These are phyloP conservation scores for Boletus albobrunnescens DNA, from an alignment of 1,284 basidiomycete species.

Conservation along the genomic window DNA sequence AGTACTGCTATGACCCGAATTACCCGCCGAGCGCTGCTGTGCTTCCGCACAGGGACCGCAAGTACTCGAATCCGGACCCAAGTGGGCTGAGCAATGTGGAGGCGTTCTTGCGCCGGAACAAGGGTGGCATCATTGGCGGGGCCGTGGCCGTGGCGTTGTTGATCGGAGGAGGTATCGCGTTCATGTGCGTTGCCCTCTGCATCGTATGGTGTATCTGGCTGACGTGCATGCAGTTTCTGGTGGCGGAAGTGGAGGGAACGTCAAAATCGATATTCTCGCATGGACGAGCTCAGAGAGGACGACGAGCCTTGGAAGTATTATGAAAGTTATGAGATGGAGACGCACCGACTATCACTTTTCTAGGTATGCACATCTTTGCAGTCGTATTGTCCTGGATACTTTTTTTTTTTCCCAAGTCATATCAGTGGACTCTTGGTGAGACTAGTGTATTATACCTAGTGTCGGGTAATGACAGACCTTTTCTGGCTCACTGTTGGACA, in stretches of 20 bases:
- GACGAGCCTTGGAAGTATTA: conserved; percentile 33
- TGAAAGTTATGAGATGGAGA: conserved; percentile 18
- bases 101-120: conserved; percentile 23
- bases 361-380: neutral
- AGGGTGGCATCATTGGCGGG: conserved; percentile 23
- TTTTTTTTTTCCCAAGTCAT: neutral
- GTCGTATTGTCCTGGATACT: neutral
- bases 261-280: conserved; percentile 20
- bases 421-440: neutral
- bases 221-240: conserved; percentile 25
- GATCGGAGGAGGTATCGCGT: conserved; percentile 19
- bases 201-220: neutral
- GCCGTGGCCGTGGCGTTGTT: conserved; percentile 13
- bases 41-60: conserved; percentile 17
- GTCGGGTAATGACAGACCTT: neutral
- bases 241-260: conserved; percentile 28
- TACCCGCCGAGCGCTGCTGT: conserved; percentile 24
- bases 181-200: conserved; percentile 23
- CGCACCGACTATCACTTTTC: conserved; percentile 9
- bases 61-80: conserved; percentile 27
- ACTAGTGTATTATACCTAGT: neutral
- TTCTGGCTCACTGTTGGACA: neutral
- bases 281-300: conserved; percentile 29
- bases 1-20: conserved; percentile 35
- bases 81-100: conserved; percentile 20